phyloP scores from a whole-genome alignment of 2,329 filamentous ascomycete species.

The Aureobasidium sp. region DNA sequence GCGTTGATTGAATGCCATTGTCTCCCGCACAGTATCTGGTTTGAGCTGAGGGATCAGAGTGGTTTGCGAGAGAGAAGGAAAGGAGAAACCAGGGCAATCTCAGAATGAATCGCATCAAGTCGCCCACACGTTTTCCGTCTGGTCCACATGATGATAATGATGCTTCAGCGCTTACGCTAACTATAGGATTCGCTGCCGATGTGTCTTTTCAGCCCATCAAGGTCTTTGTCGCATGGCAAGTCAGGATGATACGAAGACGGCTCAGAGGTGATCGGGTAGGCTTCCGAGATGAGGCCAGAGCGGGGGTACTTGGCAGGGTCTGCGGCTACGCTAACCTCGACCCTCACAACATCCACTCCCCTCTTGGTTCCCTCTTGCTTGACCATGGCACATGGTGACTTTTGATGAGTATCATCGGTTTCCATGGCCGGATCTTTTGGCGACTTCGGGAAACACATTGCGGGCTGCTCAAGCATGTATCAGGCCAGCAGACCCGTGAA shows the following conservation, averaged over 20 bases:
- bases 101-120: no score
- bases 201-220: neutral
- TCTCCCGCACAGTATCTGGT: no score
- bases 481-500: neutral
- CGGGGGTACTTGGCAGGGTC: neutral
- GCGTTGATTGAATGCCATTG: neutral
- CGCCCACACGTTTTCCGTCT: neutral
- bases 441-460: neutral
- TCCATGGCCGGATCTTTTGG: neutral
- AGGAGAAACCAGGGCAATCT: neutral
- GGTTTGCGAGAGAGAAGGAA: neutral
- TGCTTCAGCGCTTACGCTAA: slow-evolving; percentile 8
- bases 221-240: no score
- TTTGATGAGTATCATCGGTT: neutral
- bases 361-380: neutral
- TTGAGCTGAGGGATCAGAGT: neutral
- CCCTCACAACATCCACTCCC: neutral
- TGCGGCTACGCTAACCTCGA: slow-evolving; percentile 7
- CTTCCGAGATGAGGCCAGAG: neutral
- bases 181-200: neutral
- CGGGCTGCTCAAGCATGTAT: neutral
- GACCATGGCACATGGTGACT: neutral
- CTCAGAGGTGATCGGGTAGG: neutral
- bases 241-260: neutral
- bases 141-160: no score